Evolutionary conservation across 345 rosid species (phyloP).

Genomic region (Pistacia integerrima): DNA sequence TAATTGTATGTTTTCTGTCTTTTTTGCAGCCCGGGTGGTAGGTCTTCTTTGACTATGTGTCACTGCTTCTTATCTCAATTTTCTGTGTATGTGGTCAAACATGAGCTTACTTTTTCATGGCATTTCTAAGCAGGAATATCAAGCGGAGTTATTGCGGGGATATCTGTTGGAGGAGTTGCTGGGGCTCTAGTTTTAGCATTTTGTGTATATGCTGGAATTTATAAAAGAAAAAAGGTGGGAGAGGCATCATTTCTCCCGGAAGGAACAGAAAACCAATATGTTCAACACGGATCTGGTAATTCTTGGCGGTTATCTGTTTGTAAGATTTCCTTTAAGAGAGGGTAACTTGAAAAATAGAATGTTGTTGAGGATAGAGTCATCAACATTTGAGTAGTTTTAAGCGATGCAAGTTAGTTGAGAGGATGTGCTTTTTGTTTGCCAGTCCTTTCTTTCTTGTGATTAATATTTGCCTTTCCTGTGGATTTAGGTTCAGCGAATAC

Average conservation of each 20-base stretch:
- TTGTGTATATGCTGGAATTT: conserved; percentile 25
- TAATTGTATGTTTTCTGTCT: conserved; percentile 6
- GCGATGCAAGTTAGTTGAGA: background rate
- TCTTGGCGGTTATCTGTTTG: background rate
- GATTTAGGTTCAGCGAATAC: conserved; percentile 22
- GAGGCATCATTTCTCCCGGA: conserved; percentile 23
- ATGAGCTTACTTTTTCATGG: conserved; percentile 19
- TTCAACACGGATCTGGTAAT: conserved; percentile 28
- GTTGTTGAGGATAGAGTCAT: background rate
- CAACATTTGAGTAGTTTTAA: background rate
- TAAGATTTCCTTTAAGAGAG: background rate
- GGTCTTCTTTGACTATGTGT: conserved; percentile 12
- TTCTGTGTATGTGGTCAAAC: background rate
- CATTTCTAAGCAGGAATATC: conserved; percentile 43
- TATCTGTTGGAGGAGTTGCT: conserved; percentile 38
- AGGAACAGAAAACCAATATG: conserved; percentile 25
- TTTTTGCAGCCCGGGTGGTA: conserved; percentile 51
- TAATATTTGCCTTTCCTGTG: background rate
- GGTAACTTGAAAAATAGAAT: background rate
- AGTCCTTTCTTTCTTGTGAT: background rate
- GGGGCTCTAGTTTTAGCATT: conserved; percentile 25
- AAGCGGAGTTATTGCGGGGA: conserved; percentile 33
- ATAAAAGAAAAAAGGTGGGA: conserved; percentile 28
- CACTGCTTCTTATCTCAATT: conserved; percentile 9
- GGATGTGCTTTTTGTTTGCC: background rate